Percentiles rank a stretch among this genome's conserved stretches.
phyloP scores from a whole-genome alignment of 208 protist genomes.

The Trypanosoma mega region DNA sequence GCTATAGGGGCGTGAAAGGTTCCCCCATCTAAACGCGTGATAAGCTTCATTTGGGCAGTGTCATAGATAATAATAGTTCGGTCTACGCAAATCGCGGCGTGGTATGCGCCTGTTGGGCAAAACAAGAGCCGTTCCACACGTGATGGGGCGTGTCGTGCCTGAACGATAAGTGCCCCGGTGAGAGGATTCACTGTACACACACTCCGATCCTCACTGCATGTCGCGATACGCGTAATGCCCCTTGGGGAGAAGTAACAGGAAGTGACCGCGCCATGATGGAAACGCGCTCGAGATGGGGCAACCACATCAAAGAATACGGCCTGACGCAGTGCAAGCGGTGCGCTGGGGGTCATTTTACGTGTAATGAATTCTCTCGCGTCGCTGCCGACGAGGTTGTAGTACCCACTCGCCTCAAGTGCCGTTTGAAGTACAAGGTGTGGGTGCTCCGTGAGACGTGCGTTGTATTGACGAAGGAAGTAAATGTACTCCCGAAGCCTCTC shows the following conservation, averaged over 20 bases:
- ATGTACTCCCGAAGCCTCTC: constrained; percentile 63
- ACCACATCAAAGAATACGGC: constrained; percentile 25
- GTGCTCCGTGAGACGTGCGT: constrained; percentile 42
- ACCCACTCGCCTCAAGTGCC: constrained; percentile 41
- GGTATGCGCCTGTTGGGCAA: constrained; percentile 64
- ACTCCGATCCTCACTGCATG: constrained; percentile 56
- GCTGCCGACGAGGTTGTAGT: constrained; percentile 22
- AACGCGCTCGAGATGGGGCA: constrained; percentile 5
- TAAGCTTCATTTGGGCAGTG: constrained; percentile 49
- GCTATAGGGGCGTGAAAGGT: constrained; percentile 53
- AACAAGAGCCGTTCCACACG: constrained; percentile 27
- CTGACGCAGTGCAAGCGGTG: constrained; percentile 12
- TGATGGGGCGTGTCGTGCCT: constrained; percentile 39
- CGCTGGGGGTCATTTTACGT: constrained; percentile 24
- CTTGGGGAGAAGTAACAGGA: constrained; percentile 39
- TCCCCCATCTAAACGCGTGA: constrained; percentile 53
- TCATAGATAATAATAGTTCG: constrained; percentile 75
- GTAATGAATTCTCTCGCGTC: constrained; percentile 32
- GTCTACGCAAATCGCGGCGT: constrained; percentile 58
- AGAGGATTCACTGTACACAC: constrained; percentile 44
- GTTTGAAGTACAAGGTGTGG: constrained; percentile 55
- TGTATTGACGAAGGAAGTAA: constrained; percentile 71
- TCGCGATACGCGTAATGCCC: constrained; percentile 43
- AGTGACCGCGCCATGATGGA: constrained; percentile 51
- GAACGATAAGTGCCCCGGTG: constrained; percentile 31